Evolutionary conservation across 2,329 filamentous ascomycete species (phyloP), one percentile per base, ranked within the genome.

Genomic region (Ceratocystis destructans): DNA sequence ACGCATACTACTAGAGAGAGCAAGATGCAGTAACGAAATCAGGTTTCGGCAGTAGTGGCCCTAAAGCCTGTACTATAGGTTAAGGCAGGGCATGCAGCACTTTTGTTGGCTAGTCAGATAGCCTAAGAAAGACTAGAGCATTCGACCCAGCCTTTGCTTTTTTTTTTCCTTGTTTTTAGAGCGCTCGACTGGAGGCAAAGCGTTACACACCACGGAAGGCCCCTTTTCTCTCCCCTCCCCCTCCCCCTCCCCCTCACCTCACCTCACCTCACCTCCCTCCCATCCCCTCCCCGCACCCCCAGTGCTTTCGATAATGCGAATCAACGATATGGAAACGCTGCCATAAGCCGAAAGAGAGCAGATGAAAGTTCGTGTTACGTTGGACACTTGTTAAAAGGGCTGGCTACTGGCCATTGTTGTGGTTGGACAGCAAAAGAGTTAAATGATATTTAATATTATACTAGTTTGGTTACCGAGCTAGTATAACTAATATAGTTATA

Each of bases 11-110:
- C 10, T 3, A 41, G 37, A 41, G 33, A 8, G 4, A 50, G 46
- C 20, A 12, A n/a, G 15, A 50, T 50, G 50, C 50, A 55, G 25
- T 10, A 17, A 33, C 22, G 10, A 10, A 31, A 22, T 15, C 53
- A 57, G 25, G 53, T 57, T 22, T 57, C 53, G 53, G 53, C 10
- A 57, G 53, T 57, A 57, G 53, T 50, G 20, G 37, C 46, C 46
- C 22, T 22, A 5, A 22, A 20, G 46, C 46, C 46, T 50, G 46
- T 50, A 50, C 7, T 7, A 22, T 20, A 50, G n/a, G 20, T 20
- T 10, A 50, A 50, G 8, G 46, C 46, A 50, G 10, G 46, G n/a
- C 8, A 20, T 10, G n/a, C 15, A 20, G 46, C 46, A 50, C 20
- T n/a, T 50, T 20, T 50, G 46, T 7, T 50, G 7, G 17, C 22